Conservation (phyloP, 164 flowering plant species). For the Warburgia ugandensis region DNA sequence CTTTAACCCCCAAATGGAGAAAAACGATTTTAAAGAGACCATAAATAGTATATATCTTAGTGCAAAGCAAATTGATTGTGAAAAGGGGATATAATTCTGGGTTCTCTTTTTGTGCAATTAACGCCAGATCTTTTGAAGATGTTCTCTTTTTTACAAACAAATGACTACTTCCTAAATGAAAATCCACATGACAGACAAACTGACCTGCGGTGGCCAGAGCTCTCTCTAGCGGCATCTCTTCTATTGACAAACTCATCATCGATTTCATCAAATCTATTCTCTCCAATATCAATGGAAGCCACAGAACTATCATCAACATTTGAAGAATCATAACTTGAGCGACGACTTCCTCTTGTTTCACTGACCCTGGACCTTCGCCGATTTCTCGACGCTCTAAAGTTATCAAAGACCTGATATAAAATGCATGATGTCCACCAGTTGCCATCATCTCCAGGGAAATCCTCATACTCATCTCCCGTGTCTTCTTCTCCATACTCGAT, state of each 20-base stretch:
- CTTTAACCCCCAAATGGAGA: too few species aligned
- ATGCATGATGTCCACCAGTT: slow-evolving; percentile 98
- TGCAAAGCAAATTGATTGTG: too few species aligned
- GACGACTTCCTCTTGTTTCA: slow-evolving; percentile 52
- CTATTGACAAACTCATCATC: slow-evolving; percentile 55
- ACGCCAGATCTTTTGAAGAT: background rate
- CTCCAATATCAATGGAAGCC: slow-evolving; percentile 55
- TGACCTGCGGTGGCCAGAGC: slow-evolving; percentile 64
- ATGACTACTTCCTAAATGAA: background rate
- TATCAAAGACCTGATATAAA: slow-evolving; percentile 83
- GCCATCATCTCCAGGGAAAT: slow-evolving; percentile 74
- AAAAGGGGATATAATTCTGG: too few species aligned
- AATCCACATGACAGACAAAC: slow-evolving; percentile 5
- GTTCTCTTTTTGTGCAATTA: too few species aligned
- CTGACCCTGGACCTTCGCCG: slow-evolving; percentile 65
- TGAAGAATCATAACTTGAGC: slow-evolving; percentile 59
- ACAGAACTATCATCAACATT: slow-evolving; percentile 87
- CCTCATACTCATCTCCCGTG: slow-evolving; percentile 75
- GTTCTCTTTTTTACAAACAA: background rate
- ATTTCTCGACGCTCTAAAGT: slow-evolving; percentile 71
- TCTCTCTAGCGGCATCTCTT: slow-evolving; percentile 32
- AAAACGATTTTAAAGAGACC: too few species aligned
- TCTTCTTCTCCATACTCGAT: slow-evolving; percentile 90
- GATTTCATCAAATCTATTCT: slow-evolving; percentile 55
- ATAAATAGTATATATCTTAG: too few species aligned